These are phyloP conservation scores for Trichosphaerium sp. DNA, from an alignment of 78 protist genomes.

Conservation along the genomic window DNA sequence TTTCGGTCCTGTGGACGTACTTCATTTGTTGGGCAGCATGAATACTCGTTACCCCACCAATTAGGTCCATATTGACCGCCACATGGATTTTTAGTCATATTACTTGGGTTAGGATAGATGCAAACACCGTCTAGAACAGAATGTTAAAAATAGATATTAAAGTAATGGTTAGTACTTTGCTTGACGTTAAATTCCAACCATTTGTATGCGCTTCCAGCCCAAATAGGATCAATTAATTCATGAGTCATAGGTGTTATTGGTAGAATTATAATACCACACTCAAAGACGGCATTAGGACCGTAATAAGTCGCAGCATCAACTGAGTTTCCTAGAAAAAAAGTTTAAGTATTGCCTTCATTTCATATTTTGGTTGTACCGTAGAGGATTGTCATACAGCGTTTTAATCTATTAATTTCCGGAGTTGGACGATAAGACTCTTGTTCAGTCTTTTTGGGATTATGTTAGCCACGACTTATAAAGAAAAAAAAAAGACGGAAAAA, in stretches of 20 bases:
- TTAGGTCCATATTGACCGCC: not conserved
- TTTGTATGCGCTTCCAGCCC: not conserved
- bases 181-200: not conserved
- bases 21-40: not conserved
- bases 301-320: not conserved
- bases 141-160: no score
- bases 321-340: no score
- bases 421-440: not conserved
- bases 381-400: not conserved
- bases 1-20: no score
- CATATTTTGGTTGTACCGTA: not conserved
- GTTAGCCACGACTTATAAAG: not conserved
- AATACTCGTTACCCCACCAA: not conserved
- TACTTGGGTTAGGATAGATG: not conserved
- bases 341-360: no score
- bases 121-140: not conserved
- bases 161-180: no score
- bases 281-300: not conserved
- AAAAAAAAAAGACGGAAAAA: no score
- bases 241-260: not conserved
- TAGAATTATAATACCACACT: not conserved
- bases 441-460: not conserved
- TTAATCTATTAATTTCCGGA: not conserved
- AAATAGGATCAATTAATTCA: not conserved
- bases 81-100: not conserved